phyloP scores from a whole-genome alignment of 2,329 filamentous ascomycete genomes.

The Mycosphaerella arachidis region DNA sequence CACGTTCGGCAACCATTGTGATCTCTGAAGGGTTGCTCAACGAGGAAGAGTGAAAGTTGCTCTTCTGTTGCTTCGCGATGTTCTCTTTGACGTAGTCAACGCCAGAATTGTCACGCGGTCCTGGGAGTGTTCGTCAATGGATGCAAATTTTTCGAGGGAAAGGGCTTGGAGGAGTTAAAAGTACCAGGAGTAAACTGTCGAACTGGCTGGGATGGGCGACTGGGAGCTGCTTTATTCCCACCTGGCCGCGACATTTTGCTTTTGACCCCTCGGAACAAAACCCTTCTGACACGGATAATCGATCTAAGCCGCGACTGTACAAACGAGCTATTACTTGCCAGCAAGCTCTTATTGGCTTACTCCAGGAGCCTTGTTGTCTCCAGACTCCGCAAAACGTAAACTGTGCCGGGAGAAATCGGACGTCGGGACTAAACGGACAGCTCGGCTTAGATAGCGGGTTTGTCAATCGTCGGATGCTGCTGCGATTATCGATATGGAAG shows the following conservation, averaged over 20 bases:
- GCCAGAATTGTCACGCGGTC: constrained; percentile 40
- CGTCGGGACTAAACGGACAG: background rate
- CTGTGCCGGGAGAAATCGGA: background rate
- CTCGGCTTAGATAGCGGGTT: background rate
- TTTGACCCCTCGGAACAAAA: constrained; percentile 1
- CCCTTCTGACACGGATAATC: constrained; percentile 1
- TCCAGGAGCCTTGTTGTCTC: background rate
- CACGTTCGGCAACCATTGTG: constrained; percentile 47
- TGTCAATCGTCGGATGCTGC: background rate
- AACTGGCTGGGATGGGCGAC: background rate
- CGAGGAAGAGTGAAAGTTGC: constrained; percentile 57
- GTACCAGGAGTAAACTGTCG: background rate
- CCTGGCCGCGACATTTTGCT: background rate
- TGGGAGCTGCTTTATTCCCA: background rate
- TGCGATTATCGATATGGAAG: no score
- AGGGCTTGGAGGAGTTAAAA: background rate
- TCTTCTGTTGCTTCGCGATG: constrained; percentile 53
- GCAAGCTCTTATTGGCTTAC: background rate
- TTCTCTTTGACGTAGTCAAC: constrained; percentile 55
- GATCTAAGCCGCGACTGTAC: background rate
- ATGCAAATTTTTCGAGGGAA: background rate
- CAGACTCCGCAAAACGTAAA: background rate
- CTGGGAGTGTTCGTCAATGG: constrained; percentile 13
- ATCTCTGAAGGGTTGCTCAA: constrained; percentile 42
- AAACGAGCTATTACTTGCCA: constrained; percentile 2